Percentiles rank a stretch among this genome's conserved stretches.
Conservation (phyloP, 345 rosid genomes). For the Atalantia buxifolia region DNA sequence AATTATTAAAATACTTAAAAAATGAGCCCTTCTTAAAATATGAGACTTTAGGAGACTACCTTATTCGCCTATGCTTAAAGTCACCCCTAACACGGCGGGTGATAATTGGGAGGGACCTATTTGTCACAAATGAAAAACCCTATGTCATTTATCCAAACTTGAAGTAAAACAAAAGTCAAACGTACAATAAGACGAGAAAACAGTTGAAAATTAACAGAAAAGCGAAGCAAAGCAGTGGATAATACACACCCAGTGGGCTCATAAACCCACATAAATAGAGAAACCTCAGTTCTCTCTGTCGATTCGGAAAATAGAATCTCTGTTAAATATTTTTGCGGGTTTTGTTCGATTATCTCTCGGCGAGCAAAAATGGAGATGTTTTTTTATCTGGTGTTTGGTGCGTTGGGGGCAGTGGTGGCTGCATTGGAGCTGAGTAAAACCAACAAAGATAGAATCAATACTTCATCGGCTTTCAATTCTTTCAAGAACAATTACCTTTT, state of each 20-base stretch:
- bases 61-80: no score
- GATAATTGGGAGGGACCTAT: not conserved
- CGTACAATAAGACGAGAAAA: not conserved
- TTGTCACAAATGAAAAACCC: not conserved
- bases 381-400: constrained; percentile 64
- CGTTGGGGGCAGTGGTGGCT: constrained; percentile 62
- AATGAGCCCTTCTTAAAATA: no score
- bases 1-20: no score
- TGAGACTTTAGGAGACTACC: no score
- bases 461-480: constrained; percentile 70
- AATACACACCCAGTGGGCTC: not conserved
- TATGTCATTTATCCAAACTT: not conserved
- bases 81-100: no score
- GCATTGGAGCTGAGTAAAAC: constrained; percentile 67
- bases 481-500: constrained; percentile 85
- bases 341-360: not conserved
- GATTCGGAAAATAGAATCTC: not conserved
- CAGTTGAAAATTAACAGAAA: not conserved
- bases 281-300: no score
- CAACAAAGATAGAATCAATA: constrained; percentile 70
- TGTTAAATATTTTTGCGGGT: not conserved
- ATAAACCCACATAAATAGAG: not conserved
- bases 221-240: not conserved
- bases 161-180: not conserved
- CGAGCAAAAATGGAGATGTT: constrained; percentile 60